Base-by-base conservation (phyloP, 2,329 filamentous ascomycete genomes). In the Aschersonia sp. region DNA sequence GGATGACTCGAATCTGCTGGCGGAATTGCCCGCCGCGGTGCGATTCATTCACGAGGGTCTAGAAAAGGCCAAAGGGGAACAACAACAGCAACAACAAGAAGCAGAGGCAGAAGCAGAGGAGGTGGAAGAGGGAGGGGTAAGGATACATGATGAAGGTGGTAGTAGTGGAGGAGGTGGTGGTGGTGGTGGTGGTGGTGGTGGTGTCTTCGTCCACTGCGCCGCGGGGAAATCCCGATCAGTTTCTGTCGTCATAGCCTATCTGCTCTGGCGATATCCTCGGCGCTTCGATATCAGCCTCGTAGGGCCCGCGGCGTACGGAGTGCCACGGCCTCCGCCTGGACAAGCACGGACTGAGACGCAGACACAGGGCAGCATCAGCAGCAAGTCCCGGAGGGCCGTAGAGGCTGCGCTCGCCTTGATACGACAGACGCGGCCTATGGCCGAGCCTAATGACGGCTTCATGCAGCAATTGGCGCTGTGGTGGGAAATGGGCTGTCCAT, bases 161-260 rank as follows among this genome's bases (percentile, higher is more conserved):
- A 8, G 29, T 30, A 10, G 8, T 10, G 32, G 29, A 39, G 53
- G 46, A 50, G 51, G 32, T 43, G 52, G 49, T 50, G 50, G 41
- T 47, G 45, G 50, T 11, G 51, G 32, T 43, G 52, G 49, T 50
- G 50, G 41, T 47, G 45, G 50, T 11, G 67, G 67, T 31, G 73
- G 66, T 11, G 74, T 80, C 31, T 74, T 73, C 48, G 75, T 80
- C 8, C 72, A 76, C 66, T 95, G 92, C 73, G 90, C 88, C 29
- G 95, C 95, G 81, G 92, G 92, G 47, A 94, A 94, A 67, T 95
- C 89, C 35, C 85, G 92, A 50, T 97, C 90, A 44, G 85, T 90
- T 54, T 83, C 87, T 32, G 78, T 86, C 54, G 76, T 87, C 47
- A 76, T 94, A 49, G 90, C 92, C 51, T 97, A 89, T 64, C 71